These are phyloP conservation scores for Cordyceps cateniannulata DNA, from an alignment of 2,329 filamentous ascomycete species.

Conservation along the genomic window DNA sequence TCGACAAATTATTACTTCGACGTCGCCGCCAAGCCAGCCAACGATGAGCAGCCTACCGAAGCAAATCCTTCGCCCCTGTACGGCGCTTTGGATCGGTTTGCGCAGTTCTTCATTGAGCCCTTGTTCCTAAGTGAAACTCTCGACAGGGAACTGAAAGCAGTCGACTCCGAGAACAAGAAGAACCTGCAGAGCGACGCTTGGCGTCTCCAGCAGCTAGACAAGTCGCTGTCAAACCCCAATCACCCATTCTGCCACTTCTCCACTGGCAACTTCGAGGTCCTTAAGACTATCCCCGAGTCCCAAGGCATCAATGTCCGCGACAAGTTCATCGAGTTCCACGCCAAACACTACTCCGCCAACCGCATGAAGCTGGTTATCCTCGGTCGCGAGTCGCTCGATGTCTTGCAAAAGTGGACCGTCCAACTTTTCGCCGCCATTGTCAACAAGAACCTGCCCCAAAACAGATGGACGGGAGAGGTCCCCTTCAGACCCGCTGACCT, in stretches of 20 bases:
- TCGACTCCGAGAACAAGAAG: slow-evolving; percentile 97
- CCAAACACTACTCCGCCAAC: slow-evolving; percentile 86
- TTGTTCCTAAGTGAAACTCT: slow-evolving; percentile 79
- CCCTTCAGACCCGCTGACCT: slow-evolving; percentile 45
- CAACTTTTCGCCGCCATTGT: slow-evolving; percentile 76
- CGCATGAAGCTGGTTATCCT: slow-evolving; percentile 87
- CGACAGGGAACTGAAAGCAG: slow-evolving; percentile 79
- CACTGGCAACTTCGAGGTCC: slow-evolving; percentile 78
- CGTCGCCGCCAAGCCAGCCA: slow-evolving; percentile 71
- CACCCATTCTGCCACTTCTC: slow-evolving; percentile 91
- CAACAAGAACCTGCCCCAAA: slow-evolving; percentile 69
- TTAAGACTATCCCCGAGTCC: slow-evolving; percentile 75
- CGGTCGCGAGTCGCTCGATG: slow-evolving; percentile 73
- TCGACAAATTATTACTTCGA: slow-evolving; percentile 99
- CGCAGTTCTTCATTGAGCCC: slow-evolving; percentile 87
- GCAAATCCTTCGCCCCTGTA: slow-evolving; percentile 57
- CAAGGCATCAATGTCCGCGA: slow-evolving; percentile 77
- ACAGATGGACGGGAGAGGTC: slow-evolving; percentile 46
- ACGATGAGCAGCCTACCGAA: slow-evolving; percentile 49
- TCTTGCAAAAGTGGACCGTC: slow-evolving; percentile 74
- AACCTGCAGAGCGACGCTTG: slow-evolving; percentile 87
- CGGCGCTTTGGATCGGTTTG: slow-evolving; percentile 83
- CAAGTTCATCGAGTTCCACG: slow-evolving; percentile 89
- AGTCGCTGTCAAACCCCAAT: slow-evolving; percentile 77
- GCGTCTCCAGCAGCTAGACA: slow-evolving; percentile 81